Base-by-base conservation (phyloP, 345 rosid species). In the Mangifera indica region DNA sequence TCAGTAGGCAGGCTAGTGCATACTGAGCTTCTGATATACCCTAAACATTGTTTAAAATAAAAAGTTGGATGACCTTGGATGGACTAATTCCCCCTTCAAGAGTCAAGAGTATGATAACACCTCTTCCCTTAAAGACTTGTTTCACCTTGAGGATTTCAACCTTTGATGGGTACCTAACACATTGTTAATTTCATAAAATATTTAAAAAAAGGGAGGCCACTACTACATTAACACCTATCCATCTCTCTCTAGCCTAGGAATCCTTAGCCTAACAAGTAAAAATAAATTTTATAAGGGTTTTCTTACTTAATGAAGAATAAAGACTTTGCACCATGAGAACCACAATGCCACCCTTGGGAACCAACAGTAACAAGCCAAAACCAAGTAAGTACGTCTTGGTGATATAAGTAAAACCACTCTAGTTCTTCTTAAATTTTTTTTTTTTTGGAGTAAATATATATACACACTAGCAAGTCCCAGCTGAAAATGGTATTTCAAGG, bases 61-160 rank as follows among this genome's bases (percentile, higher is more conserved):
- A 44, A 64, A 48, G 37, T 63, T 22, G 48, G 6, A 18, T 65
- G 52, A 58, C 22, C 61, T 65, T 58, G 55, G 66, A 71, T 55
- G 66, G 69, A 51, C 71, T 45, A 49, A 56, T 70, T 65, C 40
- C 52, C 42, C 13, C 70, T 76, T 26, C 70, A 65, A 71, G 51
- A 55, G 79, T 49, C 68, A 71, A 71, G 63, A 21, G 60, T 51
- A 66, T 71, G 49, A 53, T 3, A 25, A 25, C 53, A 48, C 22
- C 8, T 25, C 24, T 49, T 51, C 63, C 17, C 25, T 29, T 29
- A 29, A 29, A 29, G 2, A 29, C 32, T 29, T n/a, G 3, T 29
- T 29, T 29, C 32, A n/a, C 32, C 32, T 25, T 56, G 22, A 42
- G 67, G 67, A 34, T 34, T 51, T 67, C 72, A 74, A 68, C 60